Conservation (phyloP, 371 early-diverging fungal genomes). For the Mucor mucedo region DNA sequence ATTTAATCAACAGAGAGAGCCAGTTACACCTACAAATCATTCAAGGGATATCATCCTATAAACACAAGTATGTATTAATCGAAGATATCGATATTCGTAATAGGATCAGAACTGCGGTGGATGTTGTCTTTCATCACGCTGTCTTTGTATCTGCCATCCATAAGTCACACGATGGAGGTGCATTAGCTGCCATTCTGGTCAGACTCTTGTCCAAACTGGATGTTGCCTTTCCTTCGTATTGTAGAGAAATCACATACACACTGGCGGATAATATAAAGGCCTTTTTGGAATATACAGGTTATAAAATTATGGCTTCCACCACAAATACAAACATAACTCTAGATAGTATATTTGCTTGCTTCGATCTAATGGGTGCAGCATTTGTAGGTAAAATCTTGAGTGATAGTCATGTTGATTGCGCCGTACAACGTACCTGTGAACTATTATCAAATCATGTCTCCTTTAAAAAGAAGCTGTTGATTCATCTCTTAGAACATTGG, state of each 20-base stretch:
- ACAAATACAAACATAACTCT: slow-evolving; percentile 18
- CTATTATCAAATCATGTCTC: slow-evolving; percentile 28
- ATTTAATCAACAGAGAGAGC: slow-evolving; percentile 26
- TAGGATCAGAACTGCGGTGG: slow-evolving; percentile 48
- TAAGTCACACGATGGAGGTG: background rate
- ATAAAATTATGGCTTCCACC: slow-evolving; percentile 35
- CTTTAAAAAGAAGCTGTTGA: slow-evolving; percentile 36
- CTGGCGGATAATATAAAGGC: slow-evolving; percentile 55
- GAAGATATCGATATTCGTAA: slow-evolving; percentile 56
- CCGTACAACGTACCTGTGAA: slow-evolving; percentile 47
- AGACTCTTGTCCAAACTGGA: slow-evolving; percentile 44
- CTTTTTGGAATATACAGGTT: slow-evolving; percentile 53
- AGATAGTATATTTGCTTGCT: slow-evolving; percentile 47
- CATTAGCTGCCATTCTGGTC: slow-evolving; percentile 44
- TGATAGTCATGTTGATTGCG: slow-evolving; percentile 48
- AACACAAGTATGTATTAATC: slow-evolving; percentile 52
- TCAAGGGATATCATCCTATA: slow-evolving; percentile 47
- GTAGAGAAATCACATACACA: slow-evolving; percentile 53
- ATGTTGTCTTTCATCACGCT: slow-evolving; percentile 52
- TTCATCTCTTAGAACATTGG: slow-evolving; percentile 47
- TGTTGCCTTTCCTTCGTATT: slow-evolving; percentile 43
- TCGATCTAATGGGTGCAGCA: slow-evolving; percentile 52
- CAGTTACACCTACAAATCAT: slow-evolving; percentile 44
- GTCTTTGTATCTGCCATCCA: slow-evolving; percentile 49
- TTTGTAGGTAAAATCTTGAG: slow-evolving; percentile 43